phyloP scores from a whole-genome alignment of 768 basidiomycete species.

The Kwoniella heveanensis region DNA sequence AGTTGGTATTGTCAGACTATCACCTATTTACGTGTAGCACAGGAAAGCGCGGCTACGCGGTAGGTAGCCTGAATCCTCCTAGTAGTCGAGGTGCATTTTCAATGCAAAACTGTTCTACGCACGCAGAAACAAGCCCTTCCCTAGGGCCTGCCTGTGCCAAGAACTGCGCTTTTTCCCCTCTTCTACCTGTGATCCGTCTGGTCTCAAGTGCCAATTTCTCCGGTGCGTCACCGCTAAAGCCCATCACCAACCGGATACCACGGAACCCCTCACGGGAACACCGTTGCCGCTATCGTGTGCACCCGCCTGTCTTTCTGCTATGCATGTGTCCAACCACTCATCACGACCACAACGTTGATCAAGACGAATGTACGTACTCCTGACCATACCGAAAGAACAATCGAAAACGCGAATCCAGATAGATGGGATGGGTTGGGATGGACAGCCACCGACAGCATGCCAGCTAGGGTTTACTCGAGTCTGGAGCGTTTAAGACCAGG shows the following conservation, averaged over 20 bases:
- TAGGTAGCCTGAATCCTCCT: too few species aligned
- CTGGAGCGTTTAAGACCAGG: neutral
- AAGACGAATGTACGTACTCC: neutral
- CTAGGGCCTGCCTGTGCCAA: conserved; percentile 2
- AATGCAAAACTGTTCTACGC: too few species aligned
- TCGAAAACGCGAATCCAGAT: neutral
- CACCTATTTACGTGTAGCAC: too few species aligned
- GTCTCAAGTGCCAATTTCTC: neutral
- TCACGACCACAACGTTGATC: too few species aligned
- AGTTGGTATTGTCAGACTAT: too few species aligned
- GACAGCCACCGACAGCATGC: neutral
- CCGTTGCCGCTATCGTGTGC: neutral
- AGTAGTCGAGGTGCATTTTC: too few species aligned
- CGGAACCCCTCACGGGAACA: too few species aligned
- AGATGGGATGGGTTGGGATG: neutral
- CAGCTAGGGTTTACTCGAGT: too few species aligned
- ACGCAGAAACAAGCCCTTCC: too few species aligned
- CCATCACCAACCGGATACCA: too few species aligned
- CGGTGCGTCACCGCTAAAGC: conserved; percentile 1
- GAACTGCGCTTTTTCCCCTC: neutral
- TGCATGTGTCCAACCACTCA: too few species aligned
- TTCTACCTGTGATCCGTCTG: neutral
- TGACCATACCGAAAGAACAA: neutral
- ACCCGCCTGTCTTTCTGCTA: neutral
- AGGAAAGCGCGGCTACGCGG: too few species aligned